phyloP scores from a whole-genome alignment of 2,329 filamentous ascomycete species.

The Exserohilum rostratum region DNA sequence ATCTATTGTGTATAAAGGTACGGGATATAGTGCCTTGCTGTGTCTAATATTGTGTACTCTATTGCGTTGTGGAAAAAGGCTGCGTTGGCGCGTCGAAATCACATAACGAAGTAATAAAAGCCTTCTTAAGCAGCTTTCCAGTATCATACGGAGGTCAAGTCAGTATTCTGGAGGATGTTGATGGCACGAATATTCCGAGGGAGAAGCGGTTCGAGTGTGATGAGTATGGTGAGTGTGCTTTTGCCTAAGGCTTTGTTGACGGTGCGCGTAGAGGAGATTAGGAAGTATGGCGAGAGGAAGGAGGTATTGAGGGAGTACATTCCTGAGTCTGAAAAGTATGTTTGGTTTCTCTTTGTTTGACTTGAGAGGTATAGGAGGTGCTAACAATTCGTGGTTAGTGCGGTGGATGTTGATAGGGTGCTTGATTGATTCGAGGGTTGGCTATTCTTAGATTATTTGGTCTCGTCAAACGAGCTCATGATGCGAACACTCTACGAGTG shows the following conservation, averaged over 20 bases:
- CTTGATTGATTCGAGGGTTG: constrained; percentile 1
- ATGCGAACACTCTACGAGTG: too few relatives aligned
- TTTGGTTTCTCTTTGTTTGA: neutral
- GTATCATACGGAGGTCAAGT: neutral
- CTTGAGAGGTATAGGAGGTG: too few relatives aligned
- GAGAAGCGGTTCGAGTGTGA: constrained; percentile 11
- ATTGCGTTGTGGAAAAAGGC: too few relatives aligned
- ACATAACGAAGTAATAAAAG: constrained; percentile 3
- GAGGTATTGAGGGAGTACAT: neutral
- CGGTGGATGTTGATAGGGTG: constrained; percentile 1
- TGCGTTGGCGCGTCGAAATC: too few relatives aligned
- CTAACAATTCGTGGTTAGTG: neutral
- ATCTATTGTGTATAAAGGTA: too few relatives aligned
- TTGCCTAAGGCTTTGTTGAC: constrained; percentile 7
- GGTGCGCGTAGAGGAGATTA: constrained; percentile 3
- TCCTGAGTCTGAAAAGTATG: constrained; percentile 4
- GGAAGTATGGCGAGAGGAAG: constrained; percentile 5
- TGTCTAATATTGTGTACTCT: too few relatives aligned
- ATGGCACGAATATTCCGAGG: constrained; percentile 8
- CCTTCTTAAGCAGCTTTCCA: constrained; percentile 2
- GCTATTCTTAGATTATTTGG: too few relatives aligned
- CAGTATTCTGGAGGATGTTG: neutral
- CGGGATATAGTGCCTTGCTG: too few relatives aligned
- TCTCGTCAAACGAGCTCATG: too few relatives aligned
- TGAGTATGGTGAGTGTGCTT: neutral